Evolutionary conservation across 1,284 basidiomycete species (phyloP).

Genomic region (Tylopilus orsonianus): DNA sequence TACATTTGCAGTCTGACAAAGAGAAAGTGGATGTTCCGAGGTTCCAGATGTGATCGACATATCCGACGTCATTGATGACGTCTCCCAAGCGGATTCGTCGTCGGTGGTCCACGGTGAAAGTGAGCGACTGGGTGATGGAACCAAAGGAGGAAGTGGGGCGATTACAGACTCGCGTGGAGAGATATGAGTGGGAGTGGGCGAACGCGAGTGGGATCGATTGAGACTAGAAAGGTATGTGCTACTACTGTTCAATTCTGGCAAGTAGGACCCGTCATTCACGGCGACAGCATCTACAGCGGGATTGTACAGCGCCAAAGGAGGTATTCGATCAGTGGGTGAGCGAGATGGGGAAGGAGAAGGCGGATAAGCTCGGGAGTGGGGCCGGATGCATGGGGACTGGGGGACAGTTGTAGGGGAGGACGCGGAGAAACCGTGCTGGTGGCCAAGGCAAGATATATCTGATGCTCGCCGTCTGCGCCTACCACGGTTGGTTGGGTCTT

Average conservation of each 20-base stretch:
- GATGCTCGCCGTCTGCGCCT: slow-evolving; percentile 52
- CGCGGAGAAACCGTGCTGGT: slow-evolving; percentile 19
- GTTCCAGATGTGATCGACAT: slow-evolving; percentile 47
- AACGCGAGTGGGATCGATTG: slow-evolving; percentile 24
- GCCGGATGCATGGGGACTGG: slow-evolving; percentile 38
- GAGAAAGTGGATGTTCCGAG: slow-evolving; percentile 28
- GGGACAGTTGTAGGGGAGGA: slow-evolving; percentile 23
- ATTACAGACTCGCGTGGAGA: slow-evolving; percentile 13
- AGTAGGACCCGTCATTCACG: slow-evolving; percentile 1
- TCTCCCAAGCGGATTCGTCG: slow-evolving; percentile 73
- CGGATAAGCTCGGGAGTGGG: slow-evolving; percentile 44
- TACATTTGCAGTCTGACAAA: slow-evolving; percentile 13
- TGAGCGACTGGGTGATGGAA: slow-evolving; percentile 38
- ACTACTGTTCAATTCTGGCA: slow-evolving; percentile 8
- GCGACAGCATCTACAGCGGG: slow-evolving; percentile 10
- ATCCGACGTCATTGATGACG: slow-evolving; percentile 60
- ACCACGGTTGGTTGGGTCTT: slow-evolving; percentile 50
- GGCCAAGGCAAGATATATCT: slow-evolving; percentile 37
- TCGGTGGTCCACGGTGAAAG: slow-evolving; percentile 71
- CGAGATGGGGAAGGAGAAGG: slow-evolving; percentile 54
- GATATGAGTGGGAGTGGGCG: slow-evolving; percentile 39
- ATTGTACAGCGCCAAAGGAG: slow-evolving; percentile 32
- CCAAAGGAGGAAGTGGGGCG: slow-evolving; percentile 25
- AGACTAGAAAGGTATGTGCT: slow-evolving; percentile 8
- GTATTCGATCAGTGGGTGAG: slow-evolving; percentile 39